Evolutionary conservation across 805 yeast species (phyloP).

Genomic region (Millerago galiae): DNA sequence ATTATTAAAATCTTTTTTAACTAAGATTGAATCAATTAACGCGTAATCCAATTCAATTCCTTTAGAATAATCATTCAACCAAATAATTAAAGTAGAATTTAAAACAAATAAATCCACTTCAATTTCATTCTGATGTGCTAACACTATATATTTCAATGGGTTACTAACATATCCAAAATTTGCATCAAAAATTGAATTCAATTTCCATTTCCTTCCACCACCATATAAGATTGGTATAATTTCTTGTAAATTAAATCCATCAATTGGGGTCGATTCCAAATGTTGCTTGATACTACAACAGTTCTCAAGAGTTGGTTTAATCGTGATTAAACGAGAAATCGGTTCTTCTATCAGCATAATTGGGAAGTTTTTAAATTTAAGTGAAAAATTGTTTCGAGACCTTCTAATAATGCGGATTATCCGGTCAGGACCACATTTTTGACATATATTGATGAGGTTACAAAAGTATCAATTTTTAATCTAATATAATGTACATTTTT

Average conservation of each 20-base stretch:
- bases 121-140: constrained; percentile 9
- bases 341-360: neutral
- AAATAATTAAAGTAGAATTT: constrained; percentile 30
- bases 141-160: constrained; percentile 9
- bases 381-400: neutral
- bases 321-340: constrained; percentile 5
- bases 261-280: constrained; percentile 13
- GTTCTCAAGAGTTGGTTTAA: constrained; percentile 33
- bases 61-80: constrained; percentile 30
- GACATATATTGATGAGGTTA: neutral
- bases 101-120: constrained; percentile 32
- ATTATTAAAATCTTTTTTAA: constrained; percentile 7
- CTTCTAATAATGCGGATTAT: neutral
- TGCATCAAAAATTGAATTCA: constrained; percentile 8
- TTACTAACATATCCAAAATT: neutral
- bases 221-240: constrained; percentile 30
- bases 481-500: neutral
- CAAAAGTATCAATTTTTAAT: neutral
- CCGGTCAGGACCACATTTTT: neutral
- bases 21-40: constrained; percentile 16
- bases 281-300: constrained; percentile 17
- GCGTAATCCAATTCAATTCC: constrained; percentile 33
- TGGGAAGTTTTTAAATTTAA: no score
- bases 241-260: constrained; percentile 18
- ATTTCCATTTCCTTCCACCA: constrained; percentile 33